Base-by-base conservation (phyloP, 2,329 filamentous ascomycete species). In the Alternaria sp. region DNA sequence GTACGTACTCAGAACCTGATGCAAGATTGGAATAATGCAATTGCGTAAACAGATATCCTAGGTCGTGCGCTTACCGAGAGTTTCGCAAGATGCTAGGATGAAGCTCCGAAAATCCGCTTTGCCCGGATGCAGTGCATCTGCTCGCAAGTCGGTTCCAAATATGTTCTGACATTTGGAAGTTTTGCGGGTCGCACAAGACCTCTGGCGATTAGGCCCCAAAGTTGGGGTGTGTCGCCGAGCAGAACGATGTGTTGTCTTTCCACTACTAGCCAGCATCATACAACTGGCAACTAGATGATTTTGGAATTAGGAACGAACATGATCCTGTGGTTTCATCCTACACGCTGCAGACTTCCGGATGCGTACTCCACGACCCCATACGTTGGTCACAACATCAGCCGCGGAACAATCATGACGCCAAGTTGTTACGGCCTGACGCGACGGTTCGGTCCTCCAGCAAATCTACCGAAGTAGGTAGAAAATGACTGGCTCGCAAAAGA, bases 341-440 rank as follows among this genome's bases (percentile, higher is more conserved):
- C 9, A 10, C n/a, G 21, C 7, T 48, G 44, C 44, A 33, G 21
- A 34, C 21, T 48, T 33, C 29, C 31, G 31, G 21, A 34, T 48
- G 11, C 31, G 21, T 48, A 31, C 9, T 48, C 44, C 13, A 26
- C 31, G 24, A 34, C 31, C 44, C 44, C 24, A 34, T 4, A 33
- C 17, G 29, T 48, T 21, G 44, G 29, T 33, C 44, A n/a, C 44
- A 48, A 23, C 44, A 48, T 48, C 14, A n/a, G 44, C 44, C 14
- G 31, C 34, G 44, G 7, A 34, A 48, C 44, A 48, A 14, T n/a
- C 21, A 23, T 4, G 31, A 48, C 44, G 33, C 44, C 17, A 17
- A 17, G 17, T 34, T 48, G 44, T 33, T 14, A 48, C 44, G 29
- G 6, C 13, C 31, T 34, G 44, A 48, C 44, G 13, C 44, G 5